A percentile compares a stretch with the other conserved stretches of the same genome.
Evolutionary conservation across 371 early-diverging fungal genomes (phyloP).

Genomic region (Cokeromyces recurvatus): DNA sequence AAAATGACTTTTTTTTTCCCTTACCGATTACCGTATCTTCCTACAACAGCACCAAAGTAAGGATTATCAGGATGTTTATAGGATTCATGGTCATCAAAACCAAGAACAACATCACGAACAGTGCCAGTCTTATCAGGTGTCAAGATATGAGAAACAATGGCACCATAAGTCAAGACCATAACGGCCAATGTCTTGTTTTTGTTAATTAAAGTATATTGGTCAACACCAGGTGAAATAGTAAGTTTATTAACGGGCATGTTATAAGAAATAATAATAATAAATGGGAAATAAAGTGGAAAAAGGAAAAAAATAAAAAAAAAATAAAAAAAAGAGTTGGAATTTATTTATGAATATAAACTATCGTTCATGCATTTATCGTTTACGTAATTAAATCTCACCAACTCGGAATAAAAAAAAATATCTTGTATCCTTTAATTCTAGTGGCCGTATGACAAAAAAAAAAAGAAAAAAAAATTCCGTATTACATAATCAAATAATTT

Average conservation of each 20-base stretch:
- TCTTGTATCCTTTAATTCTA: too few species aligned
- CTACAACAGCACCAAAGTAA: slow-evolving; percentile 46
- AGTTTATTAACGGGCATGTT: slow-evolving; percentile 18
- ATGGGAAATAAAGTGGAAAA: not conserved
- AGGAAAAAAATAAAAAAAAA: slow-evolving; percentile 1
- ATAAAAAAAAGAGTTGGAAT: not conserved
- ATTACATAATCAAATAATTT: too few species aligned
- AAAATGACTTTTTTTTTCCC: too few species aligned
- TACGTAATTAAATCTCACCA: too few species aligned
- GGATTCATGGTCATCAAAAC: slow-evolving; percentile 40
- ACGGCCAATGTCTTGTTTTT: slow-evolving; percentile 38
- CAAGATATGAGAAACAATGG: slow-evolving; percentile 36
- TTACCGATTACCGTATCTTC: slow-evolving; percentile 50
- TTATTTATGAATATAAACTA: not conserved
- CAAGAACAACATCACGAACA: slow-evolving; percentile 41
- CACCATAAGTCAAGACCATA: slow-evolving; percentile 47
- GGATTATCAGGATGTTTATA: slow-evolving; percentile 37
- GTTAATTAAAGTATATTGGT: slow-evolving; percentile 47
- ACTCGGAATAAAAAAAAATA: too few species aligned
- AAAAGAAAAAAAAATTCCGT: too few species aligned
- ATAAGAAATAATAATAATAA: not conserved
- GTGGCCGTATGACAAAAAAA: too few species aligned
- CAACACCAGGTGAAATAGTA: slow-evolving; percentile 29
- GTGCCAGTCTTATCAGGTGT: slow-evolving; percentile 42
- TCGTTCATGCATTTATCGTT: too few species aligned